phyloP scores from a whole-genome alignment of 2,329 filamentous ascomycete genomes.

The Immersiporthe knoxdaviesiana region DNA sequence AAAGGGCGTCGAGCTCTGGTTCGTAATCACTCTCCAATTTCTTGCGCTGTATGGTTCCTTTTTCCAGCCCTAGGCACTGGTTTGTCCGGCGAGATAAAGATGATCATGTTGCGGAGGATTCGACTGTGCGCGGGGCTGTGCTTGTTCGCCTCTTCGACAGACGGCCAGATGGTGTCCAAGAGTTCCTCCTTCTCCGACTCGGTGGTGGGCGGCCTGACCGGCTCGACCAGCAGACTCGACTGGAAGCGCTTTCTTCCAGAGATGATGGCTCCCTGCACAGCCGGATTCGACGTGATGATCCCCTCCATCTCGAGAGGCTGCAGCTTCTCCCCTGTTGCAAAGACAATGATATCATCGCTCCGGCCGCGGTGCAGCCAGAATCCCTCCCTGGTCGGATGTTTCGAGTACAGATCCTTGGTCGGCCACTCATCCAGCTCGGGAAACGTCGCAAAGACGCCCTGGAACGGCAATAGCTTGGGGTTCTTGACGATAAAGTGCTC shows the following conservation, averaged over 20 bases:
- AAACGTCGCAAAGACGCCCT: conserved; percentile 36
- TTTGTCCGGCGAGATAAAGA: conserved; percentile 43
- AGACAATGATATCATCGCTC: conserved; percentile 30
- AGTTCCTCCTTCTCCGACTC: conserved; percentile 3
- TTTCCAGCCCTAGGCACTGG: conserved; percentile 50
- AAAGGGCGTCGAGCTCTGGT: conserved; percentile 48
- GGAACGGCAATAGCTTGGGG: conserved; percentile 29
- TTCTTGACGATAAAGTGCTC: conserved; percentile 37
- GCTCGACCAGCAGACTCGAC: conserved; percentile 20
- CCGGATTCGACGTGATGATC: conserved; percentile 15
- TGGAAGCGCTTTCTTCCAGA: conserved; percentile 14
- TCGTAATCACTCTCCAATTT: conserved; percentile 45
- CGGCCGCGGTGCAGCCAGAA: conserved; percentile 38
- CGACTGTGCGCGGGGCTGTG: conserved; percentile 46
- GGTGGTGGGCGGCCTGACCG: not conserved
- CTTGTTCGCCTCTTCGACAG: conserved; percentile 19
- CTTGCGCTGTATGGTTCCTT: conserved; percentile 47
- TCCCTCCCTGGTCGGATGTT: conserved; percentile 32
- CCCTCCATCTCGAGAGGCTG: conserved; percentile 24
- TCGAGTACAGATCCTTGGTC: conserved; percentile 41
- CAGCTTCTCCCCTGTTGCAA: conserved; percentile 24
- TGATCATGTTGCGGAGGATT: conserved; percentile 45
- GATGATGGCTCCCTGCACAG: conserved; percentile 17
- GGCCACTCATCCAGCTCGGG: conserved; percentile 38
- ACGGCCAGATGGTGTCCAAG: conserved; percentile 15